Conservation (phyloP, 1,284 basidiomycete species). For the Stereum hirsutum region DNA sequence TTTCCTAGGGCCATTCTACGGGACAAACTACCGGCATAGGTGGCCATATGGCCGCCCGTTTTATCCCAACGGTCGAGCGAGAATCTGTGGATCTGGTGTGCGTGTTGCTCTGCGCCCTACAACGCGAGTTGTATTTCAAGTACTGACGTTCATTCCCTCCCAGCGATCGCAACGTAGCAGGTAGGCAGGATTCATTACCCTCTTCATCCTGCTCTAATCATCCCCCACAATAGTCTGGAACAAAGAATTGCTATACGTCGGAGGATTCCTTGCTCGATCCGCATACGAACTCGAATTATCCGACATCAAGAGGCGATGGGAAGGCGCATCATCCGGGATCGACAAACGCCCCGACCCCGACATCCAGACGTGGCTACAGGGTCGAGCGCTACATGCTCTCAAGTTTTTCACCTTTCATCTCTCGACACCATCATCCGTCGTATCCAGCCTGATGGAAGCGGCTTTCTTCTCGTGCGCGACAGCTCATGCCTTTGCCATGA, state of each 20-base stretch:
- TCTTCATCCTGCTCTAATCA: background rate
- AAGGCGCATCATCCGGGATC: conserved; percentile 19
- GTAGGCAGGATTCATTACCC: conserved; percentile 30
- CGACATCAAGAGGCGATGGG: conserved; percentile 48
- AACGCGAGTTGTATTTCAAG: too few species aligned
- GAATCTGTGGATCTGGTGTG: conserved; percentile 89
- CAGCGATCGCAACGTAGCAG: conserved; percentile 70
- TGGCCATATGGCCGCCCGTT: conserved; percentile 86
- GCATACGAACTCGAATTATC: conserved; percentile 85
- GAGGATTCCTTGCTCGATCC: conserved; percentile 73
- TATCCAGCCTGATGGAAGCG: conserved; percentile 72
- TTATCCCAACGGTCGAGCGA: conserved; percentile 96
- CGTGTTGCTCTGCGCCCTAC: conserved; percentile 19
- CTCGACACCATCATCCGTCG: conserved; percentile 82
- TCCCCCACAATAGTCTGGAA: conserved; percentile 62
- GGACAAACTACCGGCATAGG: conserved; percentile 91
- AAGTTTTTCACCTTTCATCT: conserved; percentile 84
- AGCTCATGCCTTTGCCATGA: conserved; percentile 52
- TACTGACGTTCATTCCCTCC: conserved; percentile 14
- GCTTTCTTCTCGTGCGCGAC: conserved; percentile 71
- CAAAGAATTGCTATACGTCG: conserved; percentile 77
- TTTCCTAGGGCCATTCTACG: conserved; percentile 62
- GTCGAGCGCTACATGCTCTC: conserved; percentile 73
- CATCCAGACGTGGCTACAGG: conserved; percentile 41
- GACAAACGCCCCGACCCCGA: conserved; percentile 27